Evolutionary conservation across 208 protist genomes (phyloP).

Genomic region (Phytomonas serpens): DNA sequence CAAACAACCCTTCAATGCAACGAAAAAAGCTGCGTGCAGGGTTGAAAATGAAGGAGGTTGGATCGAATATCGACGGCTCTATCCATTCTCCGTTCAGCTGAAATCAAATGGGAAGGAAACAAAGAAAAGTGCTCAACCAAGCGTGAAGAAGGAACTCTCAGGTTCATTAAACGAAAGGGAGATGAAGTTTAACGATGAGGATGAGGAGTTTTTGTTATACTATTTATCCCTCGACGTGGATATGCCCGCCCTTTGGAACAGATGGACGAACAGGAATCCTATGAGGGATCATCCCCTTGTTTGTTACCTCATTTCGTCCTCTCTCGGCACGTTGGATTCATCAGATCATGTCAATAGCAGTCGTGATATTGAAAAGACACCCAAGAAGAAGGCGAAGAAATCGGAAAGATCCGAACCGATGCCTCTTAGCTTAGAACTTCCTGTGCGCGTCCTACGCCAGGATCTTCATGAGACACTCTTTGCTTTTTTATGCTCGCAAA

Average conservation of each 20-base stretch:
- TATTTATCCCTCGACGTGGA: slow-evolving; percentile 71
- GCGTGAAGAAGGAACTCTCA: neutral
- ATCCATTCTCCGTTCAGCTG: neutral
- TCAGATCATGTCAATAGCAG: neutral
- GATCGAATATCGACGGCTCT: slow-evolving; percentile 14
- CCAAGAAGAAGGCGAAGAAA: neutral
- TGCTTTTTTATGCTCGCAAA: slow-evolving; percentile 76
- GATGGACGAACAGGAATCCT: slow-evolving; percentile 45
- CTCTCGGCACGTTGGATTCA: neutral
- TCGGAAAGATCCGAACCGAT: neutral
- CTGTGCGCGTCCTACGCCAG: slow-evolving; percentile 54
- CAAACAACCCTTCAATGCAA: neutral
- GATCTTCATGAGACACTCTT: slow-evolving; percentile 70
- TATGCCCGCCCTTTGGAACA: slow-evolving; percentile 32
- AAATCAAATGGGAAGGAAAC: neutral
- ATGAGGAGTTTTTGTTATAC: slow-evolving; percentile 29
- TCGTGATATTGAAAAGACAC: slow-evolving; percentile 1
- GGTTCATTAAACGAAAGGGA: neutral
- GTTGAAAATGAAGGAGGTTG: slow-evolving; percentile 1
- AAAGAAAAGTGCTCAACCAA: neutral
- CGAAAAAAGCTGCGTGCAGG: neutral
- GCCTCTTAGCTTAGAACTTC: neutral
- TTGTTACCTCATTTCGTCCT: slow-evolving; percentile 14
- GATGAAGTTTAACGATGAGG: slow-evolving; percentile 2
- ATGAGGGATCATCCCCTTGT: slow-evolving; percentile 49